Percentiles rank a stretch among this genome's conserved stretches.
Evolutionary conservation across 345 rosid genomes (phyloP).

Genomic region (Populus simonii): DNA sequence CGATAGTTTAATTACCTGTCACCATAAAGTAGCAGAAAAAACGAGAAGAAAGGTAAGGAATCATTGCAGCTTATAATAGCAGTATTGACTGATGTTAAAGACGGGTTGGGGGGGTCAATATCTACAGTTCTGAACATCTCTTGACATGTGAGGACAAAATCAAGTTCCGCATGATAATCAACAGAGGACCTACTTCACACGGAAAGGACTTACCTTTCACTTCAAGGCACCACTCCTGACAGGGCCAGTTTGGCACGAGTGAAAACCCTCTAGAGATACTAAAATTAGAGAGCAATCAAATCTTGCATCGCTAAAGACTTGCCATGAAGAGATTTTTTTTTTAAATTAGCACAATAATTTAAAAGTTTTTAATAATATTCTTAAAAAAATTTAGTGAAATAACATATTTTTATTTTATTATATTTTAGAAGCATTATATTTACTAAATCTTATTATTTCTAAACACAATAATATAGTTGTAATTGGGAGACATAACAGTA

Average conservation of each 20-base stretch:
- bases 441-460: no score
- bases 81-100: slow-evolving; percentile 13
- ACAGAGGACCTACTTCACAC: neutral
- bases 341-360: no score
- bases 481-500: slow-evolving; percentile 61
- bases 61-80: neutral
- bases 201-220: slow-evolving; percentile 11
- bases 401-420: no score
- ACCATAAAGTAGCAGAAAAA: neutral
- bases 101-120: neutral
- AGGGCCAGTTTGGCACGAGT: slow-evolving; percentile 2
- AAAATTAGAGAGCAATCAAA: neutral
- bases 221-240: slow-evolving; percentile 2
- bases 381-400: no score
- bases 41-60: neutral
- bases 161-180: slow-evolving; percentile 29
- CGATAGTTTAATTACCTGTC: slow-evolving; percentile 13
- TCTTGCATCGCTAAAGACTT: neutral
- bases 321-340: no score
- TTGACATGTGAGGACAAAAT: slow-evolving; percentile 19
- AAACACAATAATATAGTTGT: no score
- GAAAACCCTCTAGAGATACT: neutral
- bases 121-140: neutral
- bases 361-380: no score
- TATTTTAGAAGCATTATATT: slow-evolving; percentile 23